Percentiles rank a stretch among this genome's conserved stretches.
Evolutionary conservation across 1,284 basidiomycete genomes (phyloP).

Genomic region (Microbotryum violaceum): DNA sequence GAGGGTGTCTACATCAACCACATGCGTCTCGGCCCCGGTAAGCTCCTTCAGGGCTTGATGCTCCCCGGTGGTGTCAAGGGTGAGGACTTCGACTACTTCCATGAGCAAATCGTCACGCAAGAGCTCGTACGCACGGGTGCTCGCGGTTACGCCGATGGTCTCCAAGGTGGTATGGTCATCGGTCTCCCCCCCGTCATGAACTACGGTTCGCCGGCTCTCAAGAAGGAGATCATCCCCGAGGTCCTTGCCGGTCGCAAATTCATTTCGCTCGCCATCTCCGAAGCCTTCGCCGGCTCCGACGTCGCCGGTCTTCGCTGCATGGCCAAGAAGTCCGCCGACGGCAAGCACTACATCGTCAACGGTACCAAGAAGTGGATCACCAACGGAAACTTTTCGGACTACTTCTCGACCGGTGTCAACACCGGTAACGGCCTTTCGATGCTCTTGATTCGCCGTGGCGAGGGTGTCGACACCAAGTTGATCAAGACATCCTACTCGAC

Average conservation of each 20-base stretch:
- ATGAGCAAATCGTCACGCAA: slow-evolving; percentile 75
- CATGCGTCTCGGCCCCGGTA: slow-evolving; percentile 75
- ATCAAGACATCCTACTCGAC: slow-evolving; percentile 62
- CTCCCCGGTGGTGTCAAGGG: slow-evolving; percentile 79
- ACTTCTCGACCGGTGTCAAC: slow-evolving; percentile 32
- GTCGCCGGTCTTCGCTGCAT: slow-evolving; percentile 53
- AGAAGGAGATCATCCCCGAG: slow-evolving; percentile 69
- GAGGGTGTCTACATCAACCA: slow-evolving; percentile 62
- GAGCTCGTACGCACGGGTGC: slow-evolving; percentile 70
- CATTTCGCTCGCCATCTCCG: slow-evolving; percentile 71
- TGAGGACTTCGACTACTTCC: slow-evolving; percentile 84
- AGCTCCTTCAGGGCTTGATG: slow-evolving; percentile 69
- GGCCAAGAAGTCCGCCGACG: slow-evolving; percentile 73
- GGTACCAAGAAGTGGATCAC: slow-evolving; percentile 38
- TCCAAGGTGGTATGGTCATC: slow-evolving; percentile 15
- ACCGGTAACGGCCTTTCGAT: slow-evolving; percentile 71
- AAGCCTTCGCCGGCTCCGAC: slow-evolving; percentile 61
- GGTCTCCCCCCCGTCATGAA: slow-evolving; percentile 57
- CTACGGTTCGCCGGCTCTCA: slow-evolving; percentile 69
- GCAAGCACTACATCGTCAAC: slow-evolving; percentile 68
- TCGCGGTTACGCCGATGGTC: slow-evolving; percentile 52
- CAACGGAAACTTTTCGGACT: slow-evolving; percentile 41
- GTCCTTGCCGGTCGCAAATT: slow-evolving; percentile 76
- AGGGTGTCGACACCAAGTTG: slow-evolving; percentile 66
- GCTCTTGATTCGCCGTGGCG: slow-evolving; percentile 52